phyloP scores from a whole-genome alignment of 305 asterid genomes.

The Fraxinus dipetala region DNA sequence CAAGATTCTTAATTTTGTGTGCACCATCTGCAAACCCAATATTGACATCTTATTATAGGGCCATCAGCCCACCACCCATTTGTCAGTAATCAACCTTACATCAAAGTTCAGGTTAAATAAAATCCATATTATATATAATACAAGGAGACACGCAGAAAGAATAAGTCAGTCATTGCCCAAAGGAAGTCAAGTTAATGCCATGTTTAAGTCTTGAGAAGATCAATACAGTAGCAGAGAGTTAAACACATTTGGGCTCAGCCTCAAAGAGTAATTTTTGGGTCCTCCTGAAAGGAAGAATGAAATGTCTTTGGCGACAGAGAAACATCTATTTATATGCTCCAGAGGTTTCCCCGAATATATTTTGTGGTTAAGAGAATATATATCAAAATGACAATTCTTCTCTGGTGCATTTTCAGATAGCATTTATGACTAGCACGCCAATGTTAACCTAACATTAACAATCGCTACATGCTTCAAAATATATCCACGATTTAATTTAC shows the following conservation, averaged over 20 bases:
- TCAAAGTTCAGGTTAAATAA: background rate
- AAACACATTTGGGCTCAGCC: background rate
- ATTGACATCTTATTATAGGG: background rate
- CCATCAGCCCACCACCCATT: conserved; percentile 1
- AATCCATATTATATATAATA: background rate
- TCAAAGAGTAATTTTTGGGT: background rate
- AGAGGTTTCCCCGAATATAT: too few species aligned
- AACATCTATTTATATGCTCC: too few species aligned
- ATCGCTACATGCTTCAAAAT: too few species aligned
- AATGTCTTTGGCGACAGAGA: background rate
- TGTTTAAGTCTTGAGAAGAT: background rate
- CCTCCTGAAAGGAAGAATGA: background rate
- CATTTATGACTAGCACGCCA: too few species aligned
- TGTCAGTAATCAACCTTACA: background rate
- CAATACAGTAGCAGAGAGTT: background rate
- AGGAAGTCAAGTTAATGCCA: background rate
- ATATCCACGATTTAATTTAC: too few species aligned
- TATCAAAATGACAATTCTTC: too few species aligned
- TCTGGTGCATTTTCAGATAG: too few species aligned
- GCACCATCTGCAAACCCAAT: background rate
- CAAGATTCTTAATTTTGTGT: background rate
- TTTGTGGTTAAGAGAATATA: background rate
- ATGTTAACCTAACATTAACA: too few species aligned
- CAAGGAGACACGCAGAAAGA: background rate
- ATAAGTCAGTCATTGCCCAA: background rate